Base-by-base conservation (phyloP, 257 asterid genomes). In the Forsythia viridissima region DNA sequence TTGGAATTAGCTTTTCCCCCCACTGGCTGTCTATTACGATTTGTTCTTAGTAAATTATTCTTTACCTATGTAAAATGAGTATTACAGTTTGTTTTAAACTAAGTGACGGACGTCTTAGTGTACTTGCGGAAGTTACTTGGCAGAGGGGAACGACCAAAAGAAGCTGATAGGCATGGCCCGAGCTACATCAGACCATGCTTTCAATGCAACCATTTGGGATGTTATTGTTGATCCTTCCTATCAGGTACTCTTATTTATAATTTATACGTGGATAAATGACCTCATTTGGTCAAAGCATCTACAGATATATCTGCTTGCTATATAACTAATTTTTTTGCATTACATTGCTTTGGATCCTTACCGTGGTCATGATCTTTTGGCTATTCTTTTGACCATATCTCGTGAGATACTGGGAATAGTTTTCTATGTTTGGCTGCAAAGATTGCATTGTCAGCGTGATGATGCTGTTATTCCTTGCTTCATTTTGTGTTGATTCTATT, bases 181-280 rank as follows among this genome's bases (percentile, higher is more conserved):
- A 3, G 98, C 99, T 80, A 96, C 98, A 74, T 96, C 98, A 65
- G 99, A 96, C 84, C 99, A 96, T 82, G 99, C 90, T 80, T 96
- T 96, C 91, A 96, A 96, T 86, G 99, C 99, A 72, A 96, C 99
- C 63, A 93, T 96, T 52, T 96, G 99, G 99, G 99, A 96, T 88
- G 99, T 93, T 84, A 96, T 96, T 70, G 98, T 96, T 78, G 98
- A 96, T 84, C 98, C 99, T 86, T 79, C 97, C 42, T 93, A 96
- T 91, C 98, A 93, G 96, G 99, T 95, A 83, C 24, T 59, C 70
- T 13, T 34, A 13, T 20, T 7, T 48, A 79, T 67, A 76, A 34
- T 68, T 71, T 57, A 18, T 15, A 55, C 2, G 67, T 59, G 13
- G 12, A 73, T 41, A 67, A 9, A 3, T 11, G 71, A 67, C 48